Evolutionary conservation across 495 filamentous ascomycete species (phyloP).

Genomic region (Tuber melanosporum): DNA sequence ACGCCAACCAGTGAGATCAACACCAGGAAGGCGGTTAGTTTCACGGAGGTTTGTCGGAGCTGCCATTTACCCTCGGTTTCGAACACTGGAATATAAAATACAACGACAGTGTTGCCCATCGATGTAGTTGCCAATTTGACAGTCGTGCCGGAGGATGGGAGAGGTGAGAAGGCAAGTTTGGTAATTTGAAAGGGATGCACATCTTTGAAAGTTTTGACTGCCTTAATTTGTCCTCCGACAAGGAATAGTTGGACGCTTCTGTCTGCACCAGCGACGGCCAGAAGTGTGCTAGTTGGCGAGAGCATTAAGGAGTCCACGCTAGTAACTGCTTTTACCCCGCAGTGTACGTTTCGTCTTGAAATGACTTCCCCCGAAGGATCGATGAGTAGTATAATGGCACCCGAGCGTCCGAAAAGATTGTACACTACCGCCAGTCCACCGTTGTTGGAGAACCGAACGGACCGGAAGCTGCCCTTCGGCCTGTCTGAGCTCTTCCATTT

Average conservation of each 20-base stretch:
- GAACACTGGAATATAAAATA: slow-evolving; percentile 64
- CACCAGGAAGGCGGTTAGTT: slow-evolving; percentile 33
- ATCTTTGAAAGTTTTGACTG: slow-evolving; percentile 57
- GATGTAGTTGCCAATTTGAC: slow-evolving; percentile 79
- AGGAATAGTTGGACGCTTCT: slow-evolving; percentile 71
- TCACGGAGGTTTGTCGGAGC: slow-evolving; percentile 20
- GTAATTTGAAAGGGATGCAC: slow-evolving; percentile 85
- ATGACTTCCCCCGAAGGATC: slow-evolving; percentile 46
- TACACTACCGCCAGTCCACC: slow-evolving; percentile 49
- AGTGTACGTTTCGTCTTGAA: slow-evolving; percentile 52
- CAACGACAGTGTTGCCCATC: slow-evolving; percentile 75
- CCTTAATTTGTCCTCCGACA: slow-evolving; percentile 56
- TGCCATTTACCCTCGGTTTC: slow-evolving; percentile 20
- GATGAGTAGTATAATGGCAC: slow-evolving; percentile 66
- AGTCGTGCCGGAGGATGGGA: slow-evolving; percentile 46
- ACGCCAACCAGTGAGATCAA: slow-evolving; percentile 33
- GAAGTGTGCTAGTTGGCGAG: slow-evolving; percentile 49
- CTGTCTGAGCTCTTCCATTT: slow-evolving; percentile 39
- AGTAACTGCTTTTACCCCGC: slow-evolving; percentile 50
- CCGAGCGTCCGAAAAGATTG: slow-evolving; percentile 52
- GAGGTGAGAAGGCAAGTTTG: slow-evolving; percentile 69
- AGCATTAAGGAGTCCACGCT: slow-evolving; percentile 45
- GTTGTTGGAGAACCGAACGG: slow-evolving; percentile 65
- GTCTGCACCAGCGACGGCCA: slow-evolving; percentile 79
- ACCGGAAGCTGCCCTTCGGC: slow-evolving; percentile 51